Conservation (phyloP, 257 asterid species). For the Nicotiana tabacum region DNA sequence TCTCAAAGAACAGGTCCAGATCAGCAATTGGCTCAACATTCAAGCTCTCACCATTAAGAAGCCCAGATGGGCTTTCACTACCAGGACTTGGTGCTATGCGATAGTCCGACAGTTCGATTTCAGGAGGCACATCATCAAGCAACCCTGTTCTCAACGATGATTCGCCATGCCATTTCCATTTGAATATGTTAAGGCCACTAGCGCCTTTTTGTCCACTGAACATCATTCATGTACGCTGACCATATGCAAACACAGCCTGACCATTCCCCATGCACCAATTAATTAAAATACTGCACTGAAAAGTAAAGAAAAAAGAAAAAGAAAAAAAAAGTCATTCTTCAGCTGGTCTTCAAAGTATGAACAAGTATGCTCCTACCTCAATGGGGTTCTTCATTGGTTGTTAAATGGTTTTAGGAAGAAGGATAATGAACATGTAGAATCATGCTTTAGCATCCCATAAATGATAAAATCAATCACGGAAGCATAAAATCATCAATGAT, state of each 20-base stretch:
- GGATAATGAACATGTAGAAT: not conserved
- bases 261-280: slow-evolving; percentile 37
- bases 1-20: slow-evolving; percentile 87
- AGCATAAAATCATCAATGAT: not conserved
- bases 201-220: slow-evolving; percentile 65
- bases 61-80: slow-evolving; percentile 96
- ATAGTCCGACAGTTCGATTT: slow-evolving; percentile 84
- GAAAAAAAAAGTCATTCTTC: not conserved
- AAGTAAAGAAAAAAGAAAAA: not conserved
- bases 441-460: not conserved
- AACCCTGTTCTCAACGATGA: slow-evolving; percentile 64
- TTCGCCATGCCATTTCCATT: slow-evolving; percentile 53
- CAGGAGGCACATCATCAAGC: slow-evolving; percentile 59
- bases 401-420: not conserved
- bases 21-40: slow-evolving; percentile 72
- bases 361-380: not conserved
- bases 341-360: not conserved
- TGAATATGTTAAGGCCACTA: slow-evolving; percentile 57
- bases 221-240: slow-evolving; percentile 66
- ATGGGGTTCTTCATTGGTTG: not conserved
- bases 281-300: slow-evolving; percentile 10
- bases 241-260: slow-evolving; percentile 44
- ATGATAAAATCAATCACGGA: not conserved
- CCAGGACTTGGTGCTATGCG: slow-evolving; percentile 67
- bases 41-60: slow-evolving; percentile 76